Base-by-base conservation (phyloP, 2,329 filamentous ascomycete species). In the Plenodomus biglobosus region DNA sequence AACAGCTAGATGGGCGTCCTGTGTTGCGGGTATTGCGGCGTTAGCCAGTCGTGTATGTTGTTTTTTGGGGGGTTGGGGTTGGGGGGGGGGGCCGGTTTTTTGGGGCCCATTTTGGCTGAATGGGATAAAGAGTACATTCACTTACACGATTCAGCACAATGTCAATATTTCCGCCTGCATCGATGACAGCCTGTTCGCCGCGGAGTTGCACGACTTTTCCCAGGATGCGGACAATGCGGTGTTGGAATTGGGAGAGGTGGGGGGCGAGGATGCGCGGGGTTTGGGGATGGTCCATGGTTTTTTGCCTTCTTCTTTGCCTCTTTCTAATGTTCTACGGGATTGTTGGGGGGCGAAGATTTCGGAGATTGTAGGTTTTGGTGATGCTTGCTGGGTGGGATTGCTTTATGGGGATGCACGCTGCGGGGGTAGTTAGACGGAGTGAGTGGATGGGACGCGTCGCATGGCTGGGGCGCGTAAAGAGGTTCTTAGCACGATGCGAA, bases 131-230 rank as follows among this genome's bases (percentile, higher is more conserved):
- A n/a, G n/a, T n/a, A n/a, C n/a, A n/a, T n/a, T n/a, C n/a, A n/a
- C n/a, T n/a, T n/a, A n/a, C n/a, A 42, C 86, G 80, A 68, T 89
- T 91, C 57, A 97, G 71, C 16, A 87, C 76, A 1, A 90, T 78
- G 0, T 85, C 88, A 20, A 96, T 82, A 18, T 84, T 81, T 0
- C 92, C 92, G 2, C 78, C 86, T 5, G 90, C 86, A 48, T 96
- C 90, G 22, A 97, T 81, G 5, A 85, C 84, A 0, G 91, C 92
- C 42, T 83, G 81, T 43, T 94, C 88, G 58, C 92, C 92, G 42
- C 86, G 85, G 19, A 97, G 79, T 64, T 94, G 86, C 3, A 83
- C 82, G 39, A 97, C 91, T 64, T 87, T 91, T 64, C 94, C 94
- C 4, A 95, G 80, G 46, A 97, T 79, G 62, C 91, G 91, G 54